A percentile compares a stretch with the other conserved stretches of the same genome.
phyloP scores from a whole-genome alignment of 1,284 basidiomycete genomes.

The Chondrostereum purpureum region DNA sequence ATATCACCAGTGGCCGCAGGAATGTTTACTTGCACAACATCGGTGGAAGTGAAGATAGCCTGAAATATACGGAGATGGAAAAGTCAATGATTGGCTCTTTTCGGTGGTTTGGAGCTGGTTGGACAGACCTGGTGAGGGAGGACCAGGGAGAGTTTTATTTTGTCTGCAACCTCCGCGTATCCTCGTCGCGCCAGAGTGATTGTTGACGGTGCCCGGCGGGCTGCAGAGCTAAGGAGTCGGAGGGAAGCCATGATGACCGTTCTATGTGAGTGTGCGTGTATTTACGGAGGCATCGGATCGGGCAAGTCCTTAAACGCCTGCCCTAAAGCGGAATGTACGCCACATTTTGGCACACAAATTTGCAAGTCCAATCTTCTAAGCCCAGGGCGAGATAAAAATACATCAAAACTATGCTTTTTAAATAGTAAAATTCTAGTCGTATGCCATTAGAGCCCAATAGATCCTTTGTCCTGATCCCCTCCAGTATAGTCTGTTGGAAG shows the following conservation, averaged over 20 bases:
- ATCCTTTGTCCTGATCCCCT: conserved; percentile 37
- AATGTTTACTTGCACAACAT: conserved; percentile 92
- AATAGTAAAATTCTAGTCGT: neutral
- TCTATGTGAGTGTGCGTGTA: conserved; percentile 26
- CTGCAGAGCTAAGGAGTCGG: conserved; percentile 59
- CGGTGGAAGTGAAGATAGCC: conserved; percentile 82
- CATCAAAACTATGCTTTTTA: conserved; percentile 1
- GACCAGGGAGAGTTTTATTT: conserved; percentile 84
- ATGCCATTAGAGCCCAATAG: conserved; percentile 24
- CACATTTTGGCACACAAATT: too few species aligned
- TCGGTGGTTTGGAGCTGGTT: conserved; percentile 7
- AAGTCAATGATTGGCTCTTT: conserved; percentile 5
- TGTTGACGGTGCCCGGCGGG: conserved; percentile 50
- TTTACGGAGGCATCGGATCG: conserved; percentile 27
- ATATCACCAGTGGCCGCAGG: conserved; percentile 94
- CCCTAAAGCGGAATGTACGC: too few species aligned
- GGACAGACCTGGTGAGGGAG: conserved; percentile 86
- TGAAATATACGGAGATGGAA: conserved; percentile 26
- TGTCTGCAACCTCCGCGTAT: conserved; percentile 84
- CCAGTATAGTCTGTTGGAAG: conserved; percentile 55
- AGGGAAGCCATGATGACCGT: conserved; percentile 61
- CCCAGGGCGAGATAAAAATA: neutral
- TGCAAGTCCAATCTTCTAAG: too few species aligned
- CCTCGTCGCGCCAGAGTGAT: conserved; percentile 60
- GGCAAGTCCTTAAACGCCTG: neutral